These are phyloP conservation scores for Aspergillus sojae DNA, from an alignment of 2,329 filamentous ascomycete species.

Conservation along the genomic window DNA sequence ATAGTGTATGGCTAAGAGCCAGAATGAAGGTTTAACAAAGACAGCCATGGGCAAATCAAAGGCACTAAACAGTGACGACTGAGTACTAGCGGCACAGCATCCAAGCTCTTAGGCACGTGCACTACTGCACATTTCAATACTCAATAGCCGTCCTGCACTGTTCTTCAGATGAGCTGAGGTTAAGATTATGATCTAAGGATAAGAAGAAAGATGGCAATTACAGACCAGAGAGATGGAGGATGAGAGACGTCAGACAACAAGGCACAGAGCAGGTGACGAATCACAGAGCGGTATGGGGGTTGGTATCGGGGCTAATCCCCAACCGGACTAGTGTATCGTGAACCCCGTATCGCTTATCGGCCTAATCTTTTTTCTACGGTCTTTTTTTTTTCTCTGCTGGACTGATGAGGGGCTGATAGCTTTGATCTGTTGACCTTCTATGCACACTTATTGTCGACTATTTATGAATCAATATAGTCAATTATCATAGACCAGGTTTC, in stretches of 20 bases:
- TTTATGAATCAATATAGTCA: background rate
- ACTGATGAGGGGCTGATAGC: background rate
- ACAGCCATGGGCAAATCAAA: constrained; percentile 12
- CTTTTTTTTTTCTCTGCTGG: constrained; percentile 6
- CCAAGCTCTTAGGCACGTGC: background rate
- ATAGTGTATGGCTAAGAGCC: constrained; percentile 14
- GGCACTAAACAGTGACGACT: background rate
- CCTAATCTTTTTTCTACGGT: constrained; percentile 11
- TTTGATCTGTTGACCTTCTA: background rate
- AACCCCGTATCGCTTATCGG: constrained; percentile 26
- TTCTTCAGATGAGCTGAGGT: background rate
- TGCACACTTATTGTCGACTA: background rate
- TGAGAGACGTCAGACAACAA: constrained; percentile 7
- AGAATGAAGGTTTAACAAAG: constrained; percentile 7
- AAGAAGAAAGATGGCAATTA: background rate
- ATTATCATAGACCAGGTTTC: background rate
- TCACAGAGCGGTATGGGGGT: constrained; percentile 3
- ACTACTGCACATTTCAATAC: background rate
- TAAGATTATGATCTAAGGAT: background rate
- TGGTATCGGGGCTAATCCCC: constrained; percentile 12
- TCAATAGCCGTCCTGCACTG: background rate
- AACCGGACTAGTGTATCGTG: constrained; percentile 9
- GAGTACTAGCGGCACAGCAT: background rate
- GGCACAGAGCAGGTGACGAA: background rate
- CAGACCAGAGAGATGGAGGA: constrained; percentile 6